Percentiles rank a stretch among this genome's conserved stretches.
These are phyloP conservation scores for Leishmania martiniquensis DNA, from an alignment of 208 protist genomes.

Conservation along the genomic window DNA sequence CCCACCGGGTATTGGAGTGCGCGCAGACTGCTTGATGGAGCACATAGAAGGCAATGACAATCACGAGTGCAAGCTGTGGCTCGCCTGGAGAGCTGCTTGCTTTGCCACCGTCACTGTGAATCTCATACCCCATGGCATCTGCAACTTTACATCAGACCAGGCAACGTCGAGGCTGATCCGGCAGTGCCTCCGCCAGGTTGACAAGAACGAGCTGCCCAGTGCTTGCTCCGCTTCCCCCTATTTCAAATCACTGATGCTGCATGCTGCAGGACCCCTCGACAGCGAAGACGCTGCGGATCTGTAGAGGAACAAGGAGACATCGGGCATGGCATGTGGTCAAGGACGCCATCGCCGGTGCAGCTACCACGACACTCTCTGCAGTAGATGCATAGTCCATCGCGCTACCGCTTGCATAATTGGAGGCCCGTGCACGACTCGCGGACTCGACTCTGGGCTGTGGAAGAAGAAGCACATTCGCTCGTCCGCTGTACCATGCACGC, in stretches of 20 bases:
- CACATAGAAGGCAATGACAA: conserved; percentile 14
- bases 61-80: conserved; percentile 41
- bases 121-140: conserved; percentile 14
- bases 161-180: conserved; percentile 18
- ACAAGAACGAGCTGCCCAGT: conserved; percentile 25
- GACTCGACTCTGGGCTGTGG: neutral
- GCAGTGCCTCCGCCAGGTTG: conserved; percentile 23
- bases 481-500: too few relatives aligned
- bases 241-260: conserved; percentile 39
- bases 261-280: conserved; percentile 27
- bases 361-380: neutral
- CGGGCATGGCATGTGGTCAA: neutral
- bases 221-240: conserved; percentile 36
- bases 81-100: conserved; percentile 36
- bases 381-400: neutral
- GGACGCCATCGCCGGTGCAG: neutral
- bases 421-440: neutral
- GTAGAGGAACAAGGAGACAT: neutral
- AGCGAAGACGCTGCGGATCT: conserved; percentile 10
- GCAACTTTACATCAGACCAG: conserved; percentile 18
- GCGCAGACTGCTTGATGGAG: conserved; percentile 26
- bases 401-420: neutral
- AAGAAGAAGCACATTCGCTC: neutral
- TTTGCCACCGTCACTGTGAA: conserved; percentile 15
- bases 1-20: conserved; percentile 1